Evolutionary conservation across 2,329 filamentous ascomycete genomes (phyloP).

Genomic region (Lecanicillium sp.): DNA sequence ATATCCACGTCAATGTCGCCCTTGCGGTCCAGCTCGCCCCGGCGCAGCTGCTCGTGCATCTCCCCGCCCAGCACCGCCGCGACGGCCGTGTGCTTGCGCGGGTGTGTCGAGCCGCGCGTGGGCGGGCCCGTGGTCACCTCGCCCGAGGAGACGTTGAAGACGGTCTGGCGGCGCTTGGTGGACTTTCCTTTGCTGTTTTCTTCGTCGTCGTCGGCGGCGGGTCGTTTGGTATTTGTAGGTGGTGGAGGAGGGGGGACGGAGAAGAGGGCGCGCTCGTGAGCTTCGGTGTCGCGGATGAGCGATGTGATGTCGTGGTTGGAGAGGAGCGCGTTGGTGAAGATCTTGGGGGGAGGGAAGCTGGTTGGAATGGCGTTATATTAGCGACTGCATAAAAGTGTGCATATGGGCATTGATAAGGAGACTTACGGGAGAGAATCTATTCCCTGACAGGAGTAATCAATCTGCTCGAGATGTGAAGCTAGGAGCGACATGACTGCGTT

Average conservation of each 20-base stretch:
- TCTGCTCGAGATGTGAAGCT: slow-evolving; percentile 67
- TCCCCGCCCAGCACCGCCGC: slow-evolving; percentile 83
- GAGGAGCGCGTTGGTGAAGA: slow-evolving; percentile 90
- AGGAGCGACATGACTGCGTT: slow-evolving; percentile 56
- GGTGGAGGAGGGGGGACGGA: slow-evolving; percentile 67
- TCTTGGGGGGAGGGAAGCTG: slow-evolving; percentile 84
- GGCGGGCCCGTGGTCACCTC: slow-evolving; percentile 52
- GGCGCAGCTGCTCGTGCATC: slow-evolving; percentile 71
- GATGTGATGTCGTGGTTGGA: slow-evolving; percentile 86
- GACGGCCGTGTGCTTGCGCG: slow-evolving; percentile 72
- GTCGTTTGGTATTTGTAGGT: slow-evolving; percentile 23
- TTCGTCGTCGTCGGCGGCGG: slow-evolving; percentile 29
- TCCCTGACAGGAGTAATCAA: slow-evolving; percentile 65
- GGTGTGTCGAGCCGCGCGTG: slow-evolving; percentile 39
- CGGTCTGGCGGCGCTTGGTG: slow-evolving; percentile 48
- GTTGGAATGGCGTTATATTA: background rate
- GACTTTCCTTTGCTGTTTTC: slow-evolving; percentile 10
- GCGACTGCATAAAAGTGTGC: background rate
- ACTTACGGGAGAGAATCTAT: slow-evolving; percentile 68
- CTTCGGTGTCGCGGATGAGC: slow-evolving; percentile 89
- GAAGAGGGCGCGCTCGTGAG: slow-evolving; percentile 91
- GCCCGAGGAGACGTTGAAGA: slow-evolving; percentile 58
- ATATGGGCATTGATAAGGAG: too few relatives aligned
- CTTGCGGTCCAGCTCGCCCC: slow-evolving; percentile 40
- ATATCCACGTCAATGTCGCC: slow-evolving; percentile 83